phyloP scores from a whole-genome alignment of 345 rosid genomes.

The Arabidopsis arenosa region DNA sequence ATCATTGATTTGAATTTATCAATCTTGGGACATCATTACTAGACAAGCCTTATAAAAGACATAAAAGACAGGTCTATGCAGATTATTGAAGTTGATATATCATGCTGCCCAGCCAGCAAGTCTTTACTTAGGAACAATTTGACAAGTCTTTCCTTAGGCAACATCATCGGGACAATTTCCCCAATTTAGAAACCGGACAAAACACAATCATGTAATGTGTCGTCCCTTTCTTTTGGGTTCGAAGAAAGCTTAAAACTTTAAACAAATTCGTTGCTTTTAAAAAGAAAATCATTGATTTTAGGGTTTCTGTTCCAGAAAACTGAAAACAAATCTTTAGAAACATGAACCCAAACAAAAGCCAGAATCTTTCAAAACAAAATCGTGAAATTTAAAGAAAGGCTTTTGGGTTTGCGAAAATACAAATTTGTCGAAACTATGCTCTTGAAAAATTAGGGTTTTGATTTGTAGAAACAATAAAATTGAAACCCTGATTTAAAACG shows the following conservation, averaged over 20 bases:
- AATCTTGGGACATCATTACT: neutral
- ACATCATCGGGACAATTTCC: neutral
- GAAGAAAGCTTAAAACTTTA: neutral
- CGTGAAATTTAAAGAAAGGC: too few relatives aligned
- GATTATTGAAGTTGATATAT: neutral
- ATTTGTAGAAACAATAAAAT: too few relatives aligned
- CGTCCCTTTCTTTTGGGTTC: neutral
- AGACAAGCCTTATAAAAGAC: neutral
- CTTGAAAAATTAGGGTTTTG: too few relatives aligned
- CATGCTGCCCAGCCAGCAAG: neutral
- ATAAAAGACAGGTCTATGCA: neutral
- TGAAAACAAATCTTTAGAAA: too few relatives aligned
- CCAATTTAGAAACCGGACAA: conserved; percentile 9
- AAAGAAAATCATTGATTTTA: too few relatives aligned
- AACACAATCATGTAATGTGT: conserved; percentile 1
- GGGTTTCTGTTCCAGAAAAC: too few relatives aligned
- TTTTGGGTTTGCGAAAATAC: too few relatives aligned
- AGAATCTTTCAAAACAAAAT: too few relatives aligned
- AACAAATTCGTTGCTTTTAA: too few relatives aligned
- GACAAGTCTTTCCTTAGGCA: neutral
- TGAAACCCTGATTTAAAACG: too few relatives aligned
- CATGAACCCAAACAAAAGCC: too few relatives aligned
- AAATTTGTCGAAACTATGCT: too few relatives aligned
- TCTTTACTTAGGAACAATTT: neutral
- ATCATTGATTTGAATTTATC: neutral